Evolutionary conservation across 2,329 filamentous ascomycete species (phyloP).

Genomic region (Talaromyces sp.): DNA sequence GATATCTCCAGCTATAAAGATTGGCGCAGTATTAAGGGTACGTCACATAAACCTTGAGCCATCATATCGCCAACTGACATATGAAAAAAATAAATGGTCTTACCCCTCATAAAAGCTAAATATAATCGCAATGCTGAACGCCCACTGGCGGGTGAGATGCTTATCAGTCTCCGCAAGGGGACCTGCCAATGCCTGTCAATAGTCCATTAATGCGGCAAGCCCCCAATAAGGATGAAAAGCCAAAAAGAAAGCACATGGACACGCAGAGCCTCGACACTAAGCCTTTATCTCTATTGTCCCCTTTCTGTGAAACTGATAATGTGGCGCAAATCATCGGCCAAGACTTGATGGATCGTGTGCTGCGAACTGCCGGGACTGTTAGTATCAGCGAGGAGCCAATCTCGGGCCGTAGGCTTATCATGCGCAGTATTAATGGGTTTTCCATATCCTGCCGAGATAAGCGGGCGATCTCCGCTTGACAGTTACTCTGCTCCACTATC

Average conservation of each 20-base stretch:
- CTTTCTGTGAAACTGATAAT: too few species aligned
- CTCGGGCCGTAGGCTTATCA: conserved; percentile 17
- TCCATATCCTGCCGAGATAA: conserved; percentile 13
- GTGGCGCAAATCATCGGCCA: conserved; percentile 8
- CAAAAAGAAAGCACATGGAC: background rate
- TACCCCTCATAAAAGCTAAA: conserved; percentile 10
- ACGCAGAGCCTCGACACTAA: too few species aligned
- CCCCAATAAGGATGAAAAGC: background rate
- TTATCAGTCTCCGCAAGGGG: conserved; percentile 33
- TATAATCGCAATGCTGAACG: conserved; percentile 2
- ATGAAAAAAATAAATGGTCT: background rate
- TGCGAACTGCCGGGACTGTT: background rate
- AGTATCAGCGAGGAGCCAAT: conserved; percentile 12
- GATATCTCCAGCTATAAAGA: background rate
- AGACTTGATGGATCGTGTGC: conserved; percentile 18
- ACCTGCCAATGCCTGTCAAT: conserved; percentile 22
- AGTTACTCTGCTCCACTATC: background rate
- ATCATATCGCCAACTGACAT: background rate
- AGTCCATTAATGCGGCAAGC: conserved; percentile 11
- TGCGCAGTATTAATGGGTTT: background rate
- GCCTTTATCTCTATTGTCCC: background rate
- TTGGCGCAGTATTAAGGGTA: background rate
- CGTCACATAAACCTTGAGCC: background rate
- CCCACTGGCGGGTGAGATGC: conserved; percentile 19
- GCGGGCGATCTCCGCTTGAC: conserved; percentile 10